These are phyloP conservation scores for Trifolium subterraneum DNA, from an alignment of 306 rosid genomes.

Conservation along the genomic window DNA sequence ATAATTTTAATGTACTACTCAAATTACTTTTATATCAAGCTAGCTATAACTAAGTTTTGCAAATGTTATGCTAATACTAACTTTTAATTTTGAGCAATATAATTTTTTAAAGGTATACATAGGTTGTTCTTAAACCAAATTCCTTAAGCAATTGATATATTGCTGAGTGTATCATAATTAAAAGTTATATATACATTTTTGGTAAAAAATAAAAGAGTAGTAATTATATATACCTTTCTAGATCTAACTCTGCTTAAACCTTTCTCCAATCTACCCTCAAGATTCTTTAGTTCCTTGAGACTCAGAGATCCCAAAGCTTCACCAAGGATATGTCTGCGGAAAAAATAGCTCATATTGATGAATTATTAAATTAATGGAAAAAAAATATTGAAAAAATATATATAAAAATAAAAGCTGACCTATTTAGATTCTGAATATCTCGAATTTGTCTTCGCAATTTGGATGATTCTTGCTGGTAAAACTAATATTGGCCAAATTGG, in stretches of 20 bases:
- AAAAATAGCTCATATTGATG: not conserved
- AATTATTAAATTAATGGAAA: not conserved
- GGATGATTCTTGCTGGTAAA: conserved; percentile 92
- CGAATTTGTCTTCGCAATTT: conserved; percentile 85
- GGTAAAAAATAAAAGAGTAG: no score
- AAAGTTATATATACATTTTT: no score
- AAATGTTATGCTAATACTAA: not conserved
- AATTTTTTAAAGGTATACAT: not conserved
- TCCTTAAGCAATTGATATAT: not conserved
- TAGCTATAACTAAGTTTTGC: not conserved
- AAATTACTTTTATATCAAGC: not conserved
- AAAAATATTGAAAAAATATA: not conserved
- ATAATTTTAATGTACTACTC: not conserved
- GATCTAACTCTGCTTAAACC: conserved; percentile 89
- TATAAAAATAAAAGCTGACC: conserved; percentile 43
- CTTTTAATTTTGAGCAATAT: no score
- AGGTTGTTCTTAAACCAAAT: not conserved
- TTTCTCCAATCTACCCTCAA: conserved; percentile 93
- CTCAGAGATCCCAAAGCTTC: conserved; percentile 79
- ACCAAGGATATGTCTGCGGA: conserved; percentile 79
- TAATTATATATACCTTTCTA: conserved; percentile 64
- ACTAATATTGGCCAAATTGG: conserved; percentile 47
- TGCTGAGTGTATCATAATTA: no score
- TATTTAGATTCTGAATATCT: conserved; percentile 83
- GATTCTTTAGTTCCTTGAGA: conserved; percentile 81